Percentiles rank a stretch among this genome's conserved stretches.
phyloP scores from a whole-genome alignment of 2,329 filamentous ascomycete genomes.

The Exophiala xenobiotica region DNA sequence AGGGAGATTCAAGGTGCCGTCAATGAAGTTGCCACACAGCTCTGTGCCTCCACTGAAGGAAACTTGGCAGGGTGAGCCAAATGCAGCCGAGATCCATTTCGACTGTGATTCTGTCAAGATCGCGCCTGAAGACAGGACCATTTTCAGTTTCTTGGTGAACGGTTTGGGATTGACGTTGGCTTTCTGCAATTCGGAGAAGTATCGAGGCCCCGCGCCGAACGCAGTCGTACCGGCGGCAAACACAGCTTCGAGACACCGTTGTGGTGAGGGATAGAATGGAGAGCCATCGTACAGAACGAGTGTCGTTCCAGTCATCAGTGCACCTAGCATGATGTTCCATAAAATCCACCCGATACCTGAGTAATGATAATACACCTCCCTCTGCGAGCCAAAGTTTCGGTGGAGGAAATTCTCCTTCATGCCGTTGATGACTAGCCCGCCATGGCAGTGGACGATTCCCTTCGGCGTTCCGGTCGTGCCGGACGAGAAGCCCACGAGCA shows the following conservation, averaged over 20 bases:
- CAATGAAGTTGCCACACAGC: conserved; percentile 34
- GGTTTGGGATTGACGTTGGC: conserved; percentile 57
- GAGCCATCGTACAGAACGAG: conserved; percentile 76
- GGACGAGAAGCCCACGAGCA: conserved; percentile 48
- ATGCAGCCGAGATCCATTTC: conserved; percentile 11
- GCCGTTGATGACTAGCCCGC: conserved; percentile 37
- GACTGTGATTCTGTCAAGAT: conserved; percentile 10
- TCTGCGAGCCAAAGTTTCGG: conserved; percentile 40
- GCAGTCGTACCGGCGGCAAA: conserved; percentile 60
- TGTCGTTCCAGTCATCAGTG: conserved; percentile 59
- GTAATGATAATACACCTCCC: conserved; percentile 47
- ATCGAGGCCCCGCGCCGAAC: conserved; percentile 73
- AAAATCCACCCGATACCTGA: conserved; percentile 48
- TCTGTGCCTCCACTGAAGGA: conserved; percentile 35
- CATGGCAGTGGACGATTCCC: conserved; percentile 72
- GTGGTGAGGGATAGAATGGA: conserved; percentile 69
- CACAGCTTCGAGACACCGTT: conserved; percentile 42
- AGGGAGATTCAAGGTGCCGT: conserved; percentile 66
- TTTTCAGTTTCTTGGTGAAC: conserved; percentile 41
- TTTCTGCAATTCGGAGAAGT: conserved; percentile 70
- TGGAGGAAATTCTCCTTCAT: conserved; percentile 62
- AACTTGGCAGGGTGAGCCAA: conserved; percentile 18
- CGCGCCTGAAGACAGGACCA: conserved; percentile 15
- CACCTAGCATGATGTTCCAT: conserved; percentile 51
- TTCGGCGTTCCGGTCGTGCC: conserved; percentile 62